Evolutionary conservation across 208 protist genomes (phyloP).

Genomic region (Acanthamoeba healyi): DNA sequence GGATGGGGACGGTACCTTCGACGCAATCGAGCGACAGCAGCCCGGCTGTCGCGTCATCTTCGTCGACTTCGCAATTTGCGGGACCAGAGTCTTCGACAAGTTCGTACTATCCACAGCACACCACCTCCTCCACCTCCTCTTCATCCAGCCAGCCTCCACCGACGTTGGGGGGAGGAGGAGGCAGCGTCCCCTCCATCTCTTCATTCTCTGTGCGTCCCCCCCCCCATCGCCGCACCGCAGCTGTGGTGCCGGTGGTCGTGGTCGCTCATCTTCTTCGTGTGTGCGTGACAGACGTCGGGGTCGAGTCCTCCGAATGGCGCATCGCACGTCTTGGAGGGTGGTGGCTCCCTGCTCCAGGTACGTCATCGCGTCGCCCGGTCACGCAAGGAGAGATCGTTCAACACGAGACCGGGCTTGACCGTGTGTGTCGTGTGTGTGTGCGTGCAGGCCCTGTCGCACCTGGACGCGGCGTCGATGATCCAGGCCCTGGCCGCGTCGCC

Average conservation of each 20-base stretch:
- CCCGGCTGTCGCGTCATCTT: not conserved
- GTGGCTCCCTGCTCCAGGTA: too few species aligned
- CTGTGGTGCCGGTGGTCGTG: too few species aligned
- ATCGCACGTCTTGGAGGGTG: too few species aligned
- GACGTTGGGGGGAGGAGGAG: too few species aligned
- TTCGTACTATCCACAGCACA: not conserved
- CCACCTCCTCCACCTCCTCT: not conserved
- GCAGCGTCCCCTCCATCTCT: not conserved
- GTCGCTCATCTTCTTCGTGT: too few species aligned
- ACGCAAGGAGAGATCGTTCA: too few species aligned
- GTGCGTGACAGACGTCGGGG: too few species aligned
- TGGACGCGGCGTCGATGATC: constrained; percentile 43
- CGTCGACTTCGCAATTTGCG: constrained; percentile 15
- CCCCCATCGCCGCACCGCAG: too few species aligned
- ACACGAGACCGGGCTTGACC: too few species aligned
- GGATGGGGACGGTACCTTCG: constrained; percentile 33
- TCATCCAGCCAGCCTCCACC: not conserved
- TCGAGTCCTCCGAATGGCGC: too few species aligned
- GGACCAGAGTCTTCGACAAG: not conserved
- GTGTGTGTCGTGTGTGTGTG: too few species aligned
- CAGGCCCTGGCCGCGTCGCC: constrained; percentile 25
- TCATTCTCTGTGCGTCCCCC: not conserved
- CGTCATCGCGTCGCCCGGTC: too few species aligned
- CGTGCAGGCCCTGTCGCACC: not conserved
- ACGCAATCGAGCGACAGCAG: constrained; percentile 24